Percentiles rank a stretch among this genome's conserved stretches.
phyloP scores from a whole-genome alignment of 306 rosid genomes.

The Bauhinia variegata region DNA sequence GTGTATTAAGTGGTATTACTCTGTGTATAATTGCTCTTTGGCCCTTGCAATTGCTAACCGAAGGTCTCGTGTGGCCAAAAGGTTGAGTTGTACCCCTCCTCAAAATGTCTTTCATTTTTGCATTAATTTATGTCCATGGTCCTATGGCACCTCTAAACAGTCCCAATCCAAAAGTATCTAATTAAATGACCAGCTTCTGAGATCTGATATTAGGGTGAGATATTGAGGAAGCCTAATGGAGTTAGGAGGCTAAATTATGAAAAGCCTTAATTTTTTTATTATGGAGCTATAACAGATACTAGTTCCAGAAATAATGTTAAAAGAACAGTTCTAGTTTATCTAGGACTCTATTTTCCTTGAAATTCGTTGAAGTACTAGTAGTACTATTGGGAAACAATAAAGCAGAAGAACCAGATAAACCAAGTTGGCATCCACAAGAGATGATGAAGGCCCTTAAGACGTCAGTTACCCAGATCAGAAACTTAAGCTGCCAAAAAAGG shows the following conservation, averaged over 20 bases:
- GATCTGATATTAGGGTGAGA: conserved; percentile 24
- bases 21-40: not conserved
- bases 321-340: conserved; percentile 17
- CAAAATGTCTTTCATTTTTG: conserved; percentile 9
- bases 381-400: conserved; percentile 23
- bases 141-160: conserved; percentile 21
- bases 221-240: conserved; percentile 11
- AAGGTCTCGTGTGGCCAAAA: conserved; percentile 27
- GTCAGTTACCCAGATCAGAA: conserved; percentile 29
- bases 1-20: no score
- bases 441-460: conserved; percentile 25
- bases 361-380: conserved; percentile 13
- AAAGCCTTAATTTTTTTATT: conserved; percentile 28
- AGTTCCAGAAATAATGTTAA: conserved; percentile 14
- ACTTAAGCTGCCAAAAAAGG: conserved; percentile 43
- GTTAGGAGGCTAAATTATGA: conserved; percentile 1
- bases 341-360: conserved; percentile 15
- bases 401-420: conserved; percentile 10
- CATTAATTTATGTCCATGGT: conserved; percentile 34
- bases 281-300: conserved; percentile 28
- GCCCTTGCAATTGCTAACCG: conserved; percentile 17
- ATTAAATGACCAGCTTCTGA: conserved; percentile 28
- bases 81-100: conserved; percentile 1
- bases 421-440: conserved; percentile 26
- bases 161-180: conserved; percentile 29